Percentiles rank a stretch among this genome's conserved stretches.
phyloP scores from a whole-genome alignment of 768 basidiomycete species.

The Collybia nuda region DNA sequence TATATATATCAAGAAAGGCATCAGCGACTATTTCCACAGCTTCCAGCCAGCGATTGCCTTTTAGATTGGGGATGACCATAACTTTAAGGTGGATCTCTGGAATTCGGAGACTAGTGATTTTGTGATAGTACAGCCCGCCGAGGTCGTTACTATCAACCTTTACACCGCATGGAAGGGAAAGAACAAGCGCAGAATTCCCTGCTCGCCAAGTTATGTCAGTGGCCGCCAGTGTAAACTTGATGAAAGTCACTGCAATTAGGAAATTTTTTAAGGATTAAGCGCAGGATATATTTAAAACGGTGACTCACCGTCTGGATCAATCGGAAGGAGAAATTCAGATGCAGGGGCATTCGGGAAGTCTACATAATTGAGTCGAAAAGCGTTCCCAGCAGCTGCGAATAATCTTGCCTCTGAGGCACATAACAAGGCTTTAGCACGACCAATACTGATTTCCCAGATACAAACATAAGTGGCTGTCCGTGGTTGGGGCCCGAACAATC shows the following conservation, averaged over 20 bases:
- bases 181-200: conserved; percentile 50
- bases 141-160: conserved; percentile 73
- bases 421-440: conserved; percentile 54
- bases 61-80: conserved; percentile 41
- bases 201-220: conserved; percentile 59
- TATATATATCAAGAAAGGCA: conserved; percentile 67
- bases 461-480: conserved; percentile 85
- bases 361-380: conserved; percentile 68
- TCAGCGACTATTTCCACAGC: conserved; percentile 55
- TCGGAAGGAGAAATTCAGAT: conserved; percentile 52
- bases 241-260: conserved; percentile 68
- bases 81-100: conserved; percentile 51
- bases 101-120: conserved; percentile 57
- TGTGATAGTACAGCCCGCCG: conserved; percentile 66
- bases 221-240: conserved; percentile 61
- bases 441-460: conserved; percentile 87
- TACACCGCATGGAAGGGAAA: conserved; percentile 60
- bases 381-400: conserved; percentile 49
- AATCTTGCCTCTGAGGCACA: conserved; percentile 53
- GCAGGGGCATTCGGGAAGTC: conserved; percentile 86
- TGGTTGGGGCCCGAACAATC: conserved; percentile 89
- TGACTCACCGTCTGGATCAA: conserved; percentile 76
- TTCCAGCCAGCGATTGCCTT: conserved; percentile 63
- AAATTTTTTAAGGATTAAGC: too few relatives aligned
- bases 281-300: neutral